Evolutionary conservation across 176 grass and related monocot species (phyloP).

Genomic region (Puccinellia tenuiflora): DNA sequence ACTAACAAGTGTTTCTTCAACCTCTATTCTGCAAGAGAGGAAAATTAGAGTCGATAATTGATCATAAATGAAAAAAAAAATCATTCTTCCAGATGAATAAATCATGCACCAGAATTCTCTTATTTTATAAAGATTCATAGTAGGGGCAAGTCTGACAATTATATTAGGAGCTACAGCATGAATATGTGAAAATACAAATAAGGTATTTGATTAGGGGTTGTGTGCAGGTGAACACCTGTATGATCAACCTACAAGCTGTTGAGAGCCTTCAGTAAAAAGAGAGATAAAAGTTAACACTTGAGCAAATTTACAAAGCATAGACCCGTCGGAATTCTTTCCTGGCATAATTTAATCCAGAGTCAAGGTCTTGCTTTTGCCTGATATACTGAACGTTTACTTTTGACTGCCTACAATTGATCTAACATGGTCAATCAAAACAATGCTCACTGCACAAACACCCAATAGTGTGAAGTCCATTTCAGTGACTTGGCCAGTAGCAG

Average conservation of each 20-base stretch:
- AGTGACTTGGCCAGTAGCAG: neutral
- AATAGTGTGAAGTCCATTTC: neutral
- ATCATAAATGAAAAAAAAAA: neutral
- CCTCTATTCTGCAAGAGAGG: constrained; percentile 64
- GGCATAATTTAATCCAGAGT: neutral
- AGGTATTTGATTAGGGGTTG: neutral
- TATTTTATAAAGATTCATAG: neutral
- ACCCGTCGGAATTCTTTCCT: neutral
- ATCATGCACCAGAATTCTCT: neutral
- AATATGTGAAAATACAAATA: neutral
- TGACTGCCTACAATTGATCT: neutral
- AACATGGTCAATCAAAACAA: constrained; percentile 2
- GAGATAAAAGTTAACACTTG: neutral
- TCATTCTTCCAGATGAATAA: neutral
- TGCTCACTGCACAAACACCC: neutral
- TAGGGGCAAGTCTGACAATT: neutral
- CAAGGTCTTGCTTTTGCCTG: constrained; percentile 2
- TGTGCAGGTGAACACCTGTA: neutral
- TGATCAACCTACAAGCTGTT: neutral
- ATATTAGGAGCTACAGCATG: neutral
- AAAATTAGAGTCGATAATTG: constrained; percentile 3
- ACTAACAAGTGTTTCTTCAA: constrained; percentile 82
- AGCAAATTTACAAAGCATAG: neutral
- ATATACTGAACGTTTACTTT: neutral
- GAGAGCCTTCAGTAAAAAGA: neutral